Conservation (phyloP, 768 basidiomycete species). For the Termitomyces bulborhizus region DNA sequence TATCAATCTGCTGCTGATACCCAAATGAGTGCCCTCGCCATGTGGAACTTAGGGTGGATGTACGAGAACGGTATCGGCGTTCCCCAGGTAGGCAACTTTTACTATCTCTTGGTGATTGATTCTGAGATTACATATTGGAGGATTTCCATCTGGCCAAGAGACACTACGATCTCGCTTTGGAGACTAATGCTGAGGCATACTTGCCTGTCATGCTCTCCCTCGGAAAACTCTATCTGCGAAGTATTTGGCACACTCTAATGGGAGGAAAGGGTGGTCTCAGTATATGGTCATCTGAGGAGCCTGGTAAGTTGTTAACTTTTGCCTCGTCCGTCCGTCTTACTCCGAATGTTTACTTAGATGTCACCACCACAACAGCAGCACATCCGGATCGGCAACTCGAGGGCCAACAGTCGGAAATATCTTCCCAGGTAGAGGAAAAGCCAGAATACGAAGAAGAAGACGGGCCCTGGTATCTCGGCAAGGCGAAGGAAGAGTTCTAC, state of each 20-base stretch:
- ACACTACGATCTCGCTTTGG: conserved; percentile 86
- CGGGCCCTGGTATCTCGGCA: conserved; percentile 77
- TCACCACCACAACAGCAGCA: conserved; percentile 13
- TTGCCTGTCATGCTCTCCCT: conserved; percentile 82
- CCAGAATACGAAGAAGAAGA: conserved; percentile 47
- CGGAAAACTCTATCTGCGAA: conserved; percentile 73
- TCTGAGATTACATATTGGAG: conserved; percentile 26
- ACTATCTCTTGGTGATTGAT: neutral
- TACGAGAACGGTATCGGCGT: conserved; percentile 96
- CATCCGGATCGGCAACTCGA: conserved; percentile 33
- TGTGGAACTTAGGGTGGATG: conserved; percentile 99
- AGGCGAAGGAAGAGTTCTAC: conserved; percentile 74
- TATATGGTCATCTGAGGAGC: conserved; percentile 55
- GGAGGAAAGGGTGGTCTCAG: conserved; percentile 66
- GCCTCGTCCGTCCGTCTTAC: neutral
- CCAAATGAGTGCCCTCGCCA: conserved; percentile 86
- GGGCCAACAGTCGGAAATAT: conserved; percentile 23
- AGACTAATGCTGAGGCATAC: conserved; percentile 86
- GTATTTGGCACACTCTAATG: conserved; percentile 75
- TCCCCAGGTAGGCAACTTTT: conserved; percentile 49
- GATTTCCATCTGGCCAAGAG: conserved; percentile 97
- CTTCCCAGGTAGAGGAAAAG: conserved; percentile 25
- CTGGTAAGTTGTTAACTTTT: conserved; percentile 18
- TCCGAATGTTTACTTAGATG: neutral
- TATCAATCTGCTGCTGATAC: conserved; percentile 95